Evolutionary conservation across 768 basidiomycete species (phyloP).

Genomic region (Auriscalpium vulgare): DNA sequence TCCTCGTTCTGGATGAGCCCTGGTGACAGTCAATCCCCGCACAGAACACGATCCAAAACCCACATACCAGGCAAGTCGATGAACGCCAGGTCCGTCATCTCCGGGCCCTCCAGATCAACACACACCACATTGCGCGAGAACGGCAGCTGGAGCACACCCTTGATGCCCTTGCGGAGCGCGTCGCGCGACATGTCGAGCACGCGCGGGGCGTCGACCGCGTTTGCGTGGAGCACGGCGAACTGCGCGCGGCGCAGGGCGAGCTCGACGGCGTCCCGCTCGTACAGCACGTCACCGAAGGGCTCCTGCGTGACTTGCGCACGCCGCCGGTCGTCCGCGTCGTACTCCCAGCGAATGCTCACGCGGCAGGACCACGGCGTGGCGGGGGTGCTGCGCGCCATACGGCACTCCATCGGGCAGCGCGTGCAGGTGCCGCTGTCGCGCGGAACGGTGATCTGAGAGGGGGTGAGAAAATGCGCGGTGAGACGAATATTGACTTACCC

Average conservation of each 20-base stretch:
- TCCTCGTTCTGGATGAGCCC: slow-evolving; percentile 40
- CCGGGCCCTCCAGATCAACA: slow-evolving; percentile 20
- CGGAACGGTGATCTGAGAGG: slow-evolving; percentile 33
- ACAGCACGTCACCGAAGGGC: slow-evolving; percentile 36
- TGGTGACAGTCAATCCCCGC: not conserved
- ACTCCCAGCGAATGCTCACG: slow-evolving; percentile 37
- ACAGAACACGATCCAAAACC: no score
- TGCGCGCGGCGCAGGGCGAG: slow-evolving; percentile 52
- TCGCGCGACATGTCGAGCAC: slow-evolving; percentile 8
- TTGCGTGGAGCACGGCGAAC: slow-evolving; percentile 42
- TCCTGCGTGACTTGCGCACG: slow-evolving; percentile 8
- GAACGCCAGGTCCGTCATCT: slow-evolving; percentile 20
- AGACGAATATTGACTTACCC: not conserved
- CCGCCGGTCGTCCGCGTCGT: slow-evolving; percentile 23
- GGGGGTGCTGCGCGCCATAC: slow-evolving; percentile 4
- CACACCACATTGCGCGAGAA: slow-evolving; percentile 23
- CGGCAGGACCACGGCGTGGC: slow-evolving; percentile 20
- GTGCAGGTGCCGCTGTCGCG: slow-evolving; percentile 37
- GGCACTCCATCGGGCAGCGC: slow-evolving; percentile 3
- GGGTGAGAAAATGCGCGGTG: not conserved
- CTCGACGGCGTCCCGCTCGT: slow-evolving; percentile 39
- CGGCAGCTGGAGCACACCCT: not conserved
- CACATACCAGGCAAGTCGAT: slow-evolving; percentile 20
- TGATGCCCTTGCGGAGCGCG: not conserved
- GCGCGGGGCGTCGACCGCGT: slow-evolving; percentile 23